A percentile compares a stretch with the other conserved stretches of the same genome.
Conservation (phyloP, 192 early-diverging fungal genomes). For the Backusella parvicylindrica region DNA sequence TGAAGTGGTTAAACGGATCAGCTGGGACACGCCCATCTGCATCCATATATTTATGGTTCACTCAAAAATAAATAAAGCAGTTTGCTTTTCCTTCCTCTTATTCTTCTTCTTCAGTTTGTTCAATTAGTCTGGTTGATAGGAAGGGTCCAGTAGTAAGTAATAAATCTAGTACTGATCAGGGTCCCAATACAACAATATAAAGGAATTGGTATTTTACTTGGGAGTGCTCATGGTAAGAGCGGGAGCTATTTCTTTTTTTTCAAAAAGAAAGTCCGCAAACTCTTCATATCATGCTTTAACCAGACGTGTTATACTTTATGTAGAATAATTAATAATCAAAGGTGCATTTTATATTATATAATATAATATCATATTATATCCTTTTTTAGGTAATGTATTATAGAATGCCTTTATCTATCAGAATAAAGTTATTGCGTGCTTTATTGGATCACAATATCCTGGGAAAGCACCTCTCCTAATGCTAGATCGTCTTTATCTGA, state of each 20-base stretch:
- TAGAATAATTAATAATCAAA: neutral
- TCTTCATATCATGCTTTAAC: neutral
- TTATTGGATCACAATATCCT: too few relatives aligned
- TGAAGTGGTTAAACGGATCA: too few relatives aligned
- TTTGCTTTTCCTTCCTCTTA: too few relatives aligned
- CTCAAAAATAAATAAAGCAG: too few relatives aligned
- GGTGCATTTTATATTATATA: neutral
- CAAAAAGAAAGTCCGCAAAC: neutral
- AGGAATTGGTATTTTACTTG: neutral
- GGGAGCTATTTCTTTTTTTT: neutral
- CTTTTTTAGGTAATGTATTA: neutral
- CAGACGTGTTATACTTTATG: neutral
- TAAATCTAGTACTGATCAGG: too few relatives aligned
- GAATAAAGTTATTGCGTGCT: neutral
- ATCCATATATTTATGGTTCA: too few relatives aligned
- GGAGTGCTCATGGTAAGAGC: neutral
- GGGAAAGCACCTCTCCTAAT: neutral
- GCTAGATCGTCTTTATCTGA: neutral
- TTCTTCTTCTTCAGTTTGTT: too few relatives aligned
- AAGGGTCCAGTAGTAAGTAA: too few relatives aligned
- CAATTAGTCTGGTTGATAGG: too few relatives aligned
- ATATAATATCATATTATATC: neutral
- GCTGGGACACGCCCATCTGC: too few relatives aligned
- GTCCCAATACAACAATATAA: too few relatives aligned
- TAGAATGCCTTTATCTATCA: neutral